Evolutionary conservation across 1,284 basidiomycete species (phyloP).

Genomic region (Megacollybia platyphylla): DNA sequence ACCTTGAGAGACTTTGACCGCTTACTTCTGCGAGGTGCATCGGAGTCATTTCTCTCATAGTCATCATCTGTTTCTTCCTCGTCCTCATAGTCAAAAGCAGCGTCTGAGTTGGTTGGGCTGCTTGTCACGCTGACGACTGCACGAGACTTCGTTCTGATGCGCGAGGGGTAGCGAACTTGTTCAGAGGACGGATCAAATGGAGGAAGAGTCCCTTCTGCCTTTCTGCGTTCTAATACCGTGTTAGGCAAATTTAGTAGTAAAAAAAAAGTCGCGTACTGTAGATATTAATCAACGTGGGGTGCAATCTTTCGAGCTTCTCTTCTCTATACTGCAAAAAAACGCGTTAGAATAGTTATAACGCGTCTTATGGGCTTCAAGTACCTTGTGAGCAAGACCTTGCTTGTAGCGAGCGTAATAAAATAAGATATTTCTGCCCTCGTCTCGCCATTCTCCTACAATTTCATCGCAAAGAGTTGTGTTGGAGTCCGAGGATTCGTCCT

Average conservation of each 20-base stretch:
- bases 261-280: conserved; percentile 34
- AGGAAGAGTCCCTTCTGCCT: conserved; percentile 24
- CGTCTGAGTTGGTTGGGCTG: conserved; percentile 15
- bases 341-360: conserved; percentile 12
- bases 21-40: conserved; percentile 13
- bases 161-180: conserved; percentile 49
- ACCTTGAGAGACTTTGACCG: conserved; percentile 18
- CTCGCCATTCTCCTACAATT: conserved; percentile 44
- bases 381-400: conserved; percentile 49
- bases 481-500: conserved; percentile 18
- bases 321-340: conserved; percentile 25
- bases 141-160: conserved; percentile 28
- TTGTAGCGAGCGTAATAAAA: conserved; percentile 51
- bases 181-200: conserved; percentile 49
- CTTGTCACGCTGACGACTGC: conserved; percentile 14
- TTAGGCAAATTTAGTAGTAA: neutral
- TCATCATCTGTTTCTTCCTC: conserved; percentile 13
- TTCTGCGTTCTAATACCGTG: conserved; percentile 24
- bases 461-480: conserved; percentile 25
- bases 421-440: conserved; percentile 15
- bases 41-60: conserved; percentile 13
- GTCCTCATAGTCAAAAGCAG: conserved; percentile 16
- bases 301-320: conserved; percentile 20
- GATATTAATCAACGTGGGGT: conserved; percentile 33
- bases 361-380: conserved; percentile 15